A percentile compares a stretch with the other conserved stretches of the same genome.
Evolutionary conservation across 208 protist species (phyloP).

Genomic region (Wallacemonas sp.): DNA sequence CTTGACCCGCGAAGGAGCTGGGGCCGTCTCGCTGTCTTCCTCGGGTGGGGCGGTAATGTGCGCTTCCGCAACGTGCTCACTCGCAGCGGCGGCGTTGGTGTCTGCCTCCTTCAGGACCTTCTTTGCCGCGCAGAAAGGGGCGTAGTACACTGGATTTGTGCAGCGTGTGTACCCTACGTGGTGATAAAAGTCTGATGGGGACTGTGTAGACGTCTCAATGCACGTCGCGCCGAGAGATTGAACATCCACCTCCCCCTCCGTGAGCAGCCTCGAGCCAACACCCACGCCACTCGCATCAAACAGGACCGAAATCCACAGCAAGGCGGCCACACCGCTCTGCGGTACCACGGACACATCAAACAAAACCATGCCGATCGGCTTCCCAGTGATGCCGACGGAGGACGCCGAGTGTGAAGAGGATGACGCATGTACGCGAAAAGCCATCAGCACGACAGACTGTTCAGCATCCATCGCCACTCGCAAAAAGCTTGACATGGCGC

Average conservation of each 20-base stretch:
- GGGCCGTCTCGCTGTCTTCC: neutral
- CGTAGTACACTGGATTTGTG: conserved; percentile 2
- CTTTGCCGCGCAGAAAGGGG: neutral
- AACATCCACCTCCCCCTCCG: conserved; percentile 20
- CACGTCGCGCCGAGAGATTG: neutral
- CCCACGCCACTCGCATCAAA: conserved; percentile 16
- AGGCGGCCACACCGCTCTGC: conserved; percentile 1
- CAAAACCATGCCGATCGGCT: conserved; percentile 3
- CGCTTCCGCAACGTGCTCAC: neutral
- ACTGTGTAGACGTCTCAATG: neutral
- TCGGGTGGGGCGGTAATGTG: neutral
- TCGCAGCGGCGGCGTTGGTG: too few relatives aligned
- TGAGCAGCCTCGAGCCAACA: conserved; percentile 25
- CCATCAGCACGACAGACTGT: neutral
- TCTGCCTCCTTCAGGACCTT: neutral
- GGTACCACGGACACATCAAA: conserved; percentile 14
- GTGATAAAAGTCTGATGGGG: neutral
- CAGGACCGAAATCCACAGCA: conserved; percentile 30
- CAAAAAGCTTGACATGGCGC: neutral
- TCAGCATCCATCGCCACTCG: conserved; percentile 2
- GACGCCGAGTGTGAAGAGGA: conserved; percentile 8
- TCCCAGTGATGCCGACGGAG: neutral
- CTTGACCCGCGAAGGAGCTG: too few relatives aligned
- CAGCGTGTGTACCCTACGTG: conserved; percentile 7
- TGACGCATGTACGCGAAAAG: conserved; percentile 4